phyloP scores from a whole-genome alignment of 208 protist species.

The Phytomonas sp. region DNA sequence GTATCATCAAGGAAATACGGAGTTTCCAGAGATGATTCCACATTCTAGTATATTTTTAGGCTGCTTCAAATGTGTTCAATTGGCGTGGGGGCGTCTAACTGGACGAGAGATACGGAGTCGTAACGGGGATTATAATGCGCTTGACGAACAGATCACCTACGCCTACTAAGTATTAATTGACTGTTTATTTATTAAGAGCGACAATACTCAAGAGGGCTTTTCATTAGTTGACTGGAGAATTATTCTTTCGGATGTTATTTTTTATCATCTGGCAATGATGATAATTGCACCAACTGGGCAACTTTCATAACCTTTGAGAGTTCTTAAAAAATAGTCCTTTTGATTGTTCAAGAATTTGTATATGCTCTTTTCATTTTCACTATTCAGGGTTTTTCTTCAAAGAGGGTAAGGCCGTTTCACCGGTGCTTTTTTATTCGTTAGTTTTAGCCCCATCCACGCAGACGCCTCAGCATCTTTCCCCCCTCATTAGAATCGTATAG shows the following conservation, averaged over 20 bases:
- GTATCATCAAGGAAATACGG: conserved; percentile 38
- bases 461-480: neutral
- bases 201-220: too few species aligned
- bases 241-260: neutral
- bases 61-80: conserved; percentile 15
- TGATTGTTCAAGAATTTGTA: neutral
- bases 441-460: conserved; percentile 3
- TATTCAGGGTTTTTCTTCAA: neutral
- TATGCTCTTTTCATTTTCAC: neutral
- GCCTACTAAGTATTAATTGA: conserved; percentile 5
- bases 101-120: conserved; percentile 5
- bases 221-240: neutral
- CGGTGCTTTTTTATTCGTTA: neutral
- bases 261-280: neutral
- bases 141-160: conserved; percentile 18
- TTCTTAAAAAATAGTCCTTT: neutral
- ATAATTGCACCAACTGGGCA: neutral
- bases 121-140: conserved; percentile 18
- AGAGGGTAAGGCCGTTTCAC: neutral
- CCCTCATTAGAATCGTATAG: neutral
- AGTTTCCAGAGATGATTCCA: conserved; percentile 73
- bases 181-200: too few species aligned
- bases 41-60: conserved; percentile 31
- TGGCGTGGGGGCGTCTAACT: conserved; percentile 11
- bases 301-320: neutral